A percentile compares a stretch with the other conserved stretches of the same genome.
Evolutionary conservation across 805 yeast genomes (phyloP).

Genomic region (Monosporozyma siamensis): DNA sequence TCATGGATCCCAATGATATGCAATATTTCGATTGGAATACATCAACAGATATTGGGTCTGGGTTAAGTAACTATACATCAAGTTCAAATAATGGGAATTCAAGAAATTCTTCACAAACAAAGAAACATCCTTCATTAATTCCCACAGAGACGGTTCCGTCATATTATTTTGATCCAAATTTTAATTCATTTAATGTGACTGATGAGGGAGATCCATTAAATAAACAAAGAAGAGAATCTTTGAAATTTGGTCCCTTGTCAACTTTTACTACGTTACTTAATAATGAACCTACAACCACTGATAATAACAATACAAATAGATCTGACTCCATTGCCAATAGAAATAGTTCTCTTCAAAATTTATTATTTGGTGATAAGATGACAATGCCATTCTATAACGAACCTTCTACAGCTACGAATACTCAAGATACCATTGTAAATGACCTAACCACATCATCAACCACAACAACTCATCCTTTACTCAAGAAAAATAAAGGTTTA

Average conservation of each 20-base stretch:
- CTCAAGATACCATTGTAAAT: too few species aligned
- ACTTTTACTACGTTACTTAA: not conserved
- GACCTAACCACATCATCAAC: not conserved
- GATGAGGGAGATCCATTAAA: not conserved
- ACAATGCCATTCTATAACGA: not conserved
- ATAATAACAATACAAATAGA: not conserved
- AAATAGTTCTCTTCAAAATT: conserved; percentile 22
- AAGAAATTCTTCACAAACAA: not conserved
- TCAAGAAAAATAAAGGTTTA: not conserved
- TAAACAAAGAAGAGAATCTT: not conserved
- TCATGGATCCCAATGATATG: not conserved
- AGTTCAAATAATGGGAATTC: not conserved
- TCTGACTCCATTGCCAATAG: conserved; percentile 5
- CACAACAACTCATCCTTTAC: conserved; percentile 2
- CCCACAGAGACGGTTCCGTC: not conserved
- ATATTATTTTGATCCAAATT: not conserved
- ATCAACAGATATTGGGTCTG: not conserved
- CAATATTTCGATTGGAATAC: not conserved
- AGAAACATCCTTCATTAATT: not conserved
- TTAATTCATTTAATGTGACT: too few species aligned
- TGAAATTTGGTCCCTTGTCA: not conserved
- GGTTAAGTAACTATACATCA: not conserved
- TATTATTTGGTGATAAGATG: not conserved
- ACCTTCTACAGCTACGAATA: too few species aligned
- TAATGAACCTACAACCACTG: not conserved